Evolutionary conservation across 805 yeast species (phyloP).

Genomic region (Candida berthetii): DNA sequence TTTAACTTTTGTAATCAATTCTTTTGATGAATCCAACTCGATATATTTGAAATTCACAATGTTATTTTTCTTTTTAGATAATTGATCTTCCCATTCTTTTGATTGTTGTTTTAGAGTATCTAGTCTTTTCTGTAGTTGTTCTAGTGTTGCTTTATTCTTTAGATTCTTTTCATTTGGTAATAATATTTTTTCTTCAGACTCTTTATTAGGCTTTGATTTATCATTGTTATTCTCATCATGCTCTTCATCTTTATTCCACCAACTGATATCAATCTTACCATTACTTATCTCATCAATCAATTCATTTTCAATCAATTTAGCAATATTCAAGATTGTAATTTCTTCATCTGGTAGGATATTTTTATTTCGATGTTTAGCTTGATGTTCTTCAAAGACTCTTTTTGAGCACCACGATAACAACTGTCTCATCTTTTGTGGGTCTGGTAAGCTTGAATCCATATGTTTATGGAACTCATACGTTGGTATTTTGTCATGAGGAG

Average conservation of each 20-base stretch:
- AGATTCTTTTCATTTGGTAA: constrained; percentile 58
- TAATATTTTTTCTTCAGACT: constrained; percentile 20
- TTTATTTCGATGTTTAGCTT: constrained; percentile 20
- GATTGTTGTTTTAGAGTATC: constrained; percentile 38
- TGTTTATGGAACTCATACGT: constrained; percentile 52
- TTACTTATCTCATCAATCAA: constrained; percentile 49
- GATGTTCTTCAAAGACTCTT: constrained; percentile 28
- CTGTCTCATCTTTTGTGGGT: constrained; percentile 69
- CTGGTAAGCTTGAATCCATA: constrained; percentile 56
- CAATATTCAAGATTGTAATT: constrained; percentile 40
- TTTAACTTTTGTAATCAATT: constrained; percentile 12
- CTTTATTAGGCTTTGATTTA: constrained; percentile 19
- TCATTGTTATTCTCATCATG: constrained; percentile 18
- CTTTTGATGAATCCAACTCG: constrained; percentile 18
- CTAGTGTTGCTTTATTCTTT: constrained; percentile 41
- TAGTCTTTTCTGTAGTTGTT: constrained; percentile 38
- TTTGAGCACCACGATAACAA: constrained; percentile 63
- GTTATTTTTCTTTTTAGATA: constrained; percentile 7
- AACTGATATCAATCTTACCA: constrained; percentile 57
- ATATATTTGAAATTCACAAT: constrained; percentile 1
- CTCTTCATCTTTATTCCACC: constrained; percentile 46
- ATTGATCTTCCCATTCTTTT: constrained; percentile 34
- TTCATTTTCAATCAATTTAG: constrained; percentile 61
- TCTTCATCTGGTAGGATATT: constrained; percentile 26
- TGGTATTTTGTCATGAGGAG: constrained; percentile 59